These are phyloP conservation scores for barley (Hordeum vulgare) DNA, from an alignment of 176 grass and related monocot genomes.

Conservation along the genomic window DNA sequence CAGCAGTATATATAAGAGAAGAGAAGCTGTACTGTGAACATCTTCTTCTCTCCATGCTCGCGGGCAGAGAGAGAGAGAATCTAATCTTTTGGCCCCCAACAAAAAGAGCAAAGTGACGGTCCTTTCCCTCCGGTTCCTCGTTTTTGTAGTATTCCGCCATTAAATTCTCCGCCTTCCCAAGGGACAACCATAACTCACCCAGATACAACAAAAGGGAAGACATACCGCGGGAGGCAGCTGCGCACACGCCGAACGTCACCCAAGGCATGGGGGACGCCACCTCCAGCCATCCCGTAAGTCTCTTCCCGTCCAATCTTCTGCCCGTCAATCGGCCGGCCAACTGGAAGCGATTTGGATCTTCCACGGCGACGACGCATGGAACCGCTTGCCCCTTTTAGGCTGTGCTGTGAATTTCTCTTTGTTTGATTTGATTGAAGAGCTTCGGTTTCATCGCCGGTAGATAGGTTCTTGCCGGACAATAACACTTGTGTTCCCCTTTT, in stretches of 20 bases:
- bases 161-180: constrained; percentile 9
- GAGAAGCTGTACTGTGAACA: neutral
- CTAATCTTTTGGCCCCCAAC: constrained; percentile 1
- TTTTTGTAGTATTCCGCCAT: constrained; percentile 14
- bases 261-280: constrained; percentile 33
- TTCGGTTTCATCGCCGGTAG: neutral
- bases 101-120: constrained; percentile 29
- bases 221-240: neutral
- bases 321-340: neutral
- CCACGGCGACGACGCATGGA: neutral
- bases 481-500: neutral
- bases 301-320: neutral
- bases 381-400: neutral
- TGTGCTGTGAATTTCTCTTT: neutral
- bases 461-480: neutral
- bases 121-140: constrained; percentile 28
- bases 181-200: neutral
- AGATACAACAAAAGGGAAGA: constrained; percentile 23
- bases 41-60: constrained; percentile 6
- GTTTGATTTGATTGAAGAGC: neutral
- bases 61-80: neutral
- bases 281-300: constrained; percentile 26
- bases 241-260: neutral
- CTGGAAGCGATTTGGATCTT: neutral
- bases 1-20: neutral